These are phyloP conservation scores for Cyclanthera cordifolia DNA, from an alignment of 306 rosid species.

Conservation along the genomic window DNA sequence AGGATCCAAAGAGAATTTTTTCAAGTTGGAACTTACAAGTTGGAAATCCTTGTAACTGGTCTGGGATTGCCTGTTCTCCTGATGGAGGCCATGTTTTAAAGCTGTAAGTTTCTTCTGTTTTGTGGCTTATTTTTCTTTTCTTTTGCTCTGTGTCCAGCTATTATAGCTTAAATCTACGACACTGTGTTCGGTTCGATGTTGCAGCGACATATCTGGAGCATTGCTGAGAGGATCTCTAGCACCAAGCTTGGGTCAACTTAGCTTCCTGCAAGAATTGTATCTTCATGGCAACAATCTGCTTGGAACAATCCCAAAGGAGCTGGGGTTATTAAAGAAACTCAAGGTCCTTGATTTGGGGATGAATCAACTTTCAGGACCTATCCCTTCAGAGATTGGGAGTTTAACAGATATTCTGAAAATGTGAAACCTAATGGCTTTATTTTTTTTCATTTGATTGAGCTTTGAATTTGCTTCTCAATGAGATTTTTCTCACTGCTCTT, in stretches of 20 bases:
- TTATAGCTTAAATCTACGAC: constrained; percentile 3
- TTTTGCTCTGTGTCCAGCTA: constrained; percentile 1
- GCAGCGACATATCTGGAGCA: constrained; percentile 73
- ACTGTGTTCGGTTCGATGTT: constrained; percentile 18
- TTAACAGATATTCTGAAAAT: constrained; percentile 43
- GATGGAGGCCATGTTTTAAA: constrained; percentile 56
- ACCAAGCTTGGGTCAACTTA: constrained; percentile 67
- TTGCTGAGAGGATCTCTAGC: constrained; percentile 62
- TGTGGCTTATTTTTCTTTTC: not conserved
- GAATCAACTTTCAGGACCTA: constrained; percentile 67
- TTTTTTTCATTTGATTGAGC: constrained; percentile 1
- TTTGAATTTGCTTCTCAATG: constrained; percentile 13
- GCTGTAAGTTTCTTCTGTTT: constrained; percentile 40
- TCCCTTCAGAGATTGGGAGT: constrained; percentile 80
- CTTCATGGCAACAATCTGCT: constrained; percentile 66
- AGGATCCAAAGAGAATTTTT: constrained; percentile 57
- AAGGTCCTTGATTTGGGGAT: constrained; percentile 72
- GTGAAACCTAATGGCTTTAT: constrained; percentile 29
- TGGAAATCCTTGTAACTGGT: constrained; percentile 72
- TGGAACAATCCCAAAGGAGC: constrained; percentile 69
- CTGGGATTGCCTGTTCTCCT: constrained; percentile 51
- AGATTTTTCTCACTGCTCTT: constrained; percentile 14
- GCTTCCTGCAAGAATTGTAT: constrained; percentile 70
- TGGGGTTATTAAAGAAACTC: constrained; percentile 51
- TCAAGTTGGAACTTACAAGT: constrained; percentile 59